Evolutionary conservation across 495 filamentous ascomycete species (phyloP), one percentile per base, ranked within the genome.

Genomic region (Venustampulla echinocandica): DNA sequence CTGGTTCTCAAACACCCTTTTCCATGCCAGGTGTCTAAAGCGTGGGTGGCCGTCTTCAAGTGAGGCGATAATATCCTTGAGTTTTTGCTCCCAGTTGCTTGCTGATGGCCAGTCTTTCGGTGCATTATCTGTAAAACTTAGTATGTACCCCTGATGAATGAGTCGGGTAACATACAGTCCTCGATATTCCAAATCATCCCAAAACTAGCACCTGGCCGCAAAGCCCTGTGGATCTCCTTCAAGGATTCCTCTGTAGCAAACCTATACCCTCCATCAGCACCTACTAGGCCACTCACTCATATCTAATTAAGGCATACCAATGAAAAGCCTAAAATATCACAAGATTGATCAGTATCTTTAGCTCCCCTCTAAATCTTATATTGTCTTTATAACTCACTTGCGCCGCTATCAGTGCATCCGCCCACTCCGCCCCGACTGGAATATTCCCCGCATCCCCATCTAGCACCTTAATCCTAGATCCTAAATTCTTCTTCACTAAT

Each of bases 101-200:
- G 58, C 63, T 2, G 68, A 55, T 10, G 53, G 33, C 64, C 72
- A 75, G 1, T 47, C 52, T 34, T 58, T 55, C 4, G 71, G 66
- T 37, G 74, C 71, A 49, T 80, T 81, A 17, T 58, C 45, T 46
- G 17, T n/a, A 10, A n/a, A 37, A 6, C 14, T 42, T 17, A 50
- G 46, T 36, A 10, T 39, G 18, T 28, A 18, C 36, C 35, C n/a
- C 19, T 10, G n/a, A 25, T 28, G 11, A 41, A 14, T 9, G 19
- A 15, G 28, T 7, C 7, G 24, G 17, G 18, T 18, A 25, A 57
- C 69, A 50, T 46, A 79, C 76, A 82, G 45, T 81, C 79, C 59
- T 84, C 80, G 37, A 78, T 61, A 39, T 84, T 82, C 74, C 80
- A 84, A 14, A 84, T 76, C 60, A 81, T 65, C 3, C 73, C 80